phyloP scores from a whole-genome alignment of 208 protist genomes.

The Leishmania amazonensis region DNA sequence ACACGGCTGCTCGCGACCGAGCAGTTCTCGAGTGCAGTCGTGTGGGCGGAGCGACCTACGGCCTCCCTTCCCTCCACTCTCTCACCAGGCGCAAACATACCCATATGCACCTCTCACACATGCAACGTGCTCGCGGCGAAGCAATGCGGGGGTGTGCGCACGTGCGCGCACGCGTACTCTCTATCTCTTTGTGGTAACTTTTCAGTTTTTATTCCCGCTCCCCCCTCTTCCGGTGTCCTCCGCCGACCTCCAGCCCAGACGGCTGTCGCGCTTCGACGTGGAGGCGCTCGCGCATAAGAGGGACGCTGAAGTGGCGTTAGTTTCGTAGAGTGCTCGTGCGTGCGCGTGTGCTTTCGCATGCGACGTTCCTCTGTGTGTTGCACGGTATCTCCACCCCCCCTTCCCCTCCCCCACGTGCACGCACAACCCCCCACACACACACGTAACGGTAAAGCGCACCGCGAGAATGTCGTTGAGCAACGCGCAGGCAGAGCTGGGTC shows the following conservation, averaged over 20 bases:
- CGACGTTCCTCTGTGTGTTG: not conserved
- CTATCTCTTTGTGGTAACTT: not conserved
- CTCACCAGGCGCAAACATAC: not conserved
- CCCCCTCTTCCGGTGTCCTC: not conserved
- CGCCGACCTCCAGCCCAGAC: not conserved
- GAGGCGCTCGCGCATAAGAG: not conserved
- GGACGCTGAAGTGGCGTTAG: no score
- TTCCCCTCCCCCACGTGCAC: not conserved
- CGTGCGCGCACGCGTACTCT: not conserved
- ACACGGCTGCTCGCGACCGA: no score
- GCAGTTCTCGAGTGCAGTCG: no score
- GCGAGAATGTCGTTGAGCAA: not conserved
- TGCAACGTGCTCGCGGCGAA: not conserved
- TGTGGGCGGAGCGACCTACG: no score
- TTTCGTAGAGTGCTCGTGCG: not conserved
- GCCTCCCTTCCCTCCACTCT: not conserved
- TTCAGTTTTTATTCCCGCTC: no score
- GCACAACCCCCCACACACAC: not conserved
- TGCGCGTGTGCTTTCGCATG: not conserved
- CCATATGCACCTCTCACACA: not conserved
- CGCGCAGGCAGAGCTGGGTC: constrained; percentile 9
- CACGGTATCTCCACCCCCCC: not conserved
- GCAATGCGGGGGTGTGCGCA: not conserved
- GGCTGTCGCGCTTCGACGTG: not conserved
- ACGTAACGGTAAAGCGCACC: not conserved